Conservation (phyloP, 2,329 filamentous ascomycete species). For the Microsporum canis region DNA sequence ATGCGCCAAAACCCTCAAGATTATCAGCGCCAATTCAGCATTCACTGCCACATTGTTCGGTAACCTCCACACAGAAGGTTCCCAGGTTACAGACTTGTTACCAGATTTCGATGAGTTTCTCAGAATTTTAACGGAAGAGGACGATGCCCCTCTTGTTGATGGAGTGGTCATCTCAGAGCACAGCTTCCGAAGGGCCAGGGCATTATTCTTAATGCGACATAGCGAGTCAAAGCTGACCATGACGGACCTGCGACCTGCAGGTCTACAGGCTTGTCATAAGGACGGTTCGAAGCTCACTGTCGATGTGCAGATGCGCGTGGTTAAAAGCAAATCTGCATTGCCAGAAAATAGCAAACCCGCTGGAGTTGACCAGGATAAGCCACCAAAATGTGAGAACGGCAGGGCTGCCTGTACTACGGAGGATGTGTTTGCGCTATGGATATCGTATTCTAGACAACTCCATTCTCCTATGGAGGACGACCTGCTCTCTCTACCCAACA, state of each 20-base stretch:
- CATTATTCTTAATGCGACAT: slow-evolving; percentile 71
- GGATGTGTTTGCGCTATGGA: slow-evolving; percentile 89
- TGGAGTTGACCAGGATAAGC: slow-evolving; percentile 38
- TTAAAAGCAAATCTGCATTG: slow-evolving; percentile 68
- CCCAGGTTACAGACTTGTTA: slow-evolving; percentile 67
- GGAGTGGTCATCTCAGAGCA: slow-evolving; percentile 97
- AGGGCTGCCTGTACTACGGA: slow-evolving; percentile 46
- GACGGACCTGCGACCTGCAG: slow-evolving; percentile 72
- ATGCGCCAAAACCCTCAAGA: slow-evolving; percentile 61
- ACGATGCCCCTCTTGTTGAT: slow-evolving; percentile 70
- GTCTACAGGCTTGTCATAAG: slow-evolving; percentile 72
- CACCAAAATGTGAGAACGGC: slow-evolving; percentile 24
- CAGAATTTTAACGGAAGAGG: slow-evolving; percentile 70
- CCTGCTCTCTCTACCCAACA: slow-evolving; percentile 31
- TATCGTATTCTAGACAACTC: slow-evolving; percentile 88
- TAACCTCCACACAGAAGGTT: slow-evolving; percentile 69
- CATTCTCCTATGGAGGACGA: slow-evolving; percentile 58
- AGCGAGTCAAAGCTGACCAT: slow-evolving; percentile 66
- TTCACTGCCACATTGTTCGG: slow-evolving; percentile 91
- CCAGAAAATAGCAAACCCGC: slow-evolving; percentile 32
- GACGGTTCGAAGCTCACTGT: slow-evolving; percentile 89
- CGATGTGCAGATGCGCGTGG: slow-evolving; percentile 91
- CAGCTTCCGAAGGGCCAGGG: slow-evolving; percentile 80
- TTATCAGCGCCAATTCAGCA: slow-evolving; percentile 88
- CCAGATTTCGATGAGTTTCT: slow-evolving; percentile 80